Conservation (phyloP, 2,329 filamentous ascomycete genomes). For the Ophiostoma perfectum region DNA sequence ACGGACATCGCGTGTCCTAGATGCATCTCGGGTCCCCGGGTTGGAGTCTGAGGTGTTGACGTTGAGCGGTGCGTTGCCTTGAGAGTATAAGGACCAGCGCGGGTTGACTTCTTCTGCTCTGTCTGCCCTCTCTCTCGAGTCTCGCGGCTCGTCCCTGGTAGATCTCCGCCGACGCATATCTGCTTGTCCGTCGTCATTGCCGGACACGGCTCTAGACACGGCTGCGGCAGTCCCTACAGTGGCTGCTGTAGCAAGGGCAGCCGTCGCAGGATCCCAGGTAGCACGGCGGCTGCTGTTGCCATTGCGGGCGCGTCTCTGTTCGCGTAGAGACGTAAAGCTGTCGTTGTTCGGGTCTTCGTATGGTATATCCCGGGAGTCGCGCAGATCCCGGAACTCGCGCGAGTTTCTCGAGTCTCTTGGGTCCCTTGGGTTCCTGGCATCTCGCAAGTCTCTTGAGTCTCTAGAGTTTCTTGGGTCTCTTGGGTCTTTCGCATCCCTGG, state of each 20-base stretch:
- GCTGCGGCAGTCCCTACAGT: background rate
- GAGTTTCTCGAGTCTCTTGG: background rate
- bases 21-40: background rate
- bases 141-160: background rate
- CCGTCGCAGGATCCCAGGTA: constrained; percentile 14
- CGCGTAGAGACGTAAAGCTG: constrained; percentile 13
- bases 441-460: background rate
- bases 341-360: constrained; percentile 16
- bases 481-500: background rate
- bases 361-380: constrained; percentile 12
- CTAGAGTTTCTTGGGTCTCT: background rate
- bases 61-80: constrained; percentile 16
- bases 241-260: constrained; percentile 6
- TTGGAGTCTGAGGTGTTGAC: background rate
- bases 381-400: constrained; percentile 16
- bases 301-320: constrained; percentile 14
- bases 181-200: background rate
- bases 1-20: background rate
- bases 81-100: constrained; percentile 17
- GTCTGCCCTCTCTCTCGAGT: background rate
- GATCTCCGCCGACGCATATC: background rate
- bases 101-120: constrained; percentile 5
- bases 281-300: background rate
- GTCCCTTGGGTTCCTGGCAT: background rate
- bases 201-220: background rate